Evolutionary conservation across 495 filamentous ascomycete genomes (phyloP), one percentile per base, ranked within the genome.

Genomic region (Bacidia rubella): DNA sequence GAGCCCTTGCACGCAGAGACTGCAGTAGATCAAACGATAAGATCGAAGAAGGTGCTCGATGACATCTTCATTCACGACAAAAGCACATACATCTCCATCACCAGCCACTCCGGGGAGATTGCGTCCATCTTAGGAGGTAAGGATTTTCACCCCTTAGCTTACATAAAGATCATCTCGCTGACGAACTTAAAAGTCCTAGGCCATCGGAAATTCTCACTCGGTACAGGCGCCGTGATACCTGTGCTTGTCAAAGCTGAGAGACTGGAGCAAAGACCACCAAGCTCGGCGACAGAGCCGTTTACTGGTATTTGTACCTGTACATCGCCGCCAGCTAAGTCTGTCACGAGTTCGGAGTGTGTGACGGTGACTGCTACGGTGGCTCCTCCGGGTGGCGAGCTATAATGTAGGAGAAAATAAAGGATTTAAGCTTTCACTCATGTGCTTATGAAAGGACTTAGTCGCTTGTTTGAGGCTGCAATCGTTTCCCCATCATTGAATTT

Each of bases 31-130:
- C 72, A 82, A 63, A 73, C 77, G 47, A 65, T 67, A 11, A 68
- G 86, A 22, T 70, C 73, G 10, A 68, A 70, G 51, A 62, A 53
- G 20, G 75, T 77, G 4, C 64, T 90, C 20, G 77, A 85, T 54
- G 71, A 80, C 51, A 71, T 89, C 2, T 87, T 89, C 56, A 61
- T 52, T 2, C 63, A 61, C 20, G 80, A 87, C 54, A 62, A 63
- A n/a, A 78, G 70, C 50, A 77, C 74, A 2, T 82, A 75, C 59
- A 74, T 86, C 12, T 81, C 77, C 46, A 67, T 87, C 25, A 87
- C 82, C 0, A 78, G 74, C 43, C 85, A 89, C 63, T 81, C 76
- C 0, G 82, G 81, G 11, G 78, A 83, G 60, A 85, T 85, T 56
- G 62, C 60, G 0, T 73, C 71, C 1, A 68, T 81, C 10, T 59